phyloP scores from a whole-genome alignment of 2,329 filamentous ascomycete genomes.

The Colletotrichum liriopes region DNA sequence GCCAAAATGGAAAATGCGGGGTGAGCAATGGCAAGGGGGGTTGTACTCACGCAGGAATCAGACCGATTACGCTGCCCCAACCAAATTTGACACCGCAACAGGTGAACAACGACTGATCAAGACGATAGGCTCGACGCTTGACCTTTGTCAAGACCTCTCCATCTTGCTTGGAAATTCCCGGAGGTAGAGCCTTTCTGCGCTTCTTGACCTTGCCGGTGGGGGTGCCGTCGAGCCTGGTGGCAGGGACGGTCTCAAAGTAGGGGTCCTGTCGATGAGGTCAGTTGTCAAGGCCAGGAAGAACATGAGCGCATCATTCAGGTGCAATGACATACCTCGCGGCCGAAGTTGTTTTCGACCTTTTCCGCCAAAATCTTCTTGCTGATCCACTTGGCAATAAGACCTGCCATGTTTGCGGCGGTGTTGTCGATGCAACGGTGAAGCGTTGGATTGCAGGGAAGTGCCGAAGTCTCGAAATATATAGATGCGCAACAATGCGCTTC shows the following conservation, averaged over 20 bases:
- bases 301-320: not conserved
- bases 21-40: not conserved
- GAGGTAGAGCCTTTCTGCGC: constrained; percentile 86
- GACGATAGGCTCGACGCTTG: constrained; percentile 86
- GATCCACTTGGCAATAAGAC: constrained; percentile 67
- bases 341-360: constrained; percentile 70
- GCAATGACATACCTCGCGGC: constrained; percentile 62
- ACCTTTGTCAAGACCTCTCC: constrained; percentile 86
- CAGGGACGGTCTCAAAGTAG: constrained; percentile 87
- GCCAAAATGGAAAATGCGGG: constrained; percentile 1
- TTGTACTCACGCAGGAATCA: constrained; percentile 82
- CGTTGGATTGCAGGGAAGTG: constrained; percentile 36
- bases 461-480: not conserved
- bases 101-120: constrained; percentile 89
- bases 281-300: constrained; percentile 48
- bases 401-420: constrained; percentile 62
- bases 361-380: constrained; percentile 72
- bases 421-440: constrained; percentile 11
- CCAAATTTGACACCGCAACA: constrained; percentile 88
- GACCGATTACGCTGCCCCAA: constrained; percentile 88
- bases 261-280: constrained; percentile 76
- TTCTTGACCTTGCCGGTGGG: constrained; percentile 83
- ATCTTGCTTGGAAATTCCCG: constrained; percentile 87
- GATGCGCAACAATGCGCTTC: not conserved
- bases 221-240: constrained; percentile 77